Base-by-base conservation (phyloP, 305 asterid species). In the Salvia sclarea region DNA sequence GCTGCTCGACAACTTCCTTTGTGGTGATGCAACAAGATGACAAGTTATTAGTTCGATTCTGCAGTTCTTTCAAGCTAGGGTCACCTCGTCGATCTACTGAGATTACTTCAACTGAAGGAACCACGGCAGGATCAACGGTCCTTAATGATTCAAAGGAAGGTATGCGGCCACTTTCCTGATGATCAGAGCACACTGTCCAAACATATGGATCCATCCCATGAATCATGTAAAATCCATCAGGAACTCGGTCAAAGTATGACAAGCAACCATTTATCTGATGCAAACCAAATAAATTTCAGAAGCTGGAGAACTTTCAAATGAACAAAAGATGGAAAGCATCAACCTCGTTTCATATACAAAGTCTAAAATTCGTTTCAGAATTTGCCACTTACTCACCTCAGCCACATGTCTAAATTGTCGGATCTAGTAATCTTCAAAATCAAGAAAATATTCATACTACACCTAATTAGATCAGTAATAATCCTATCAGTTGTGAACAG, bases 121-220 rank as follows among this genome's bases (percentile, higher is more conserved):
- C 64, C 63, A 16, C 20, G 25, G 84, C 70, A 59, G 94, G 95
- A 85, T 92, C 95, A 69, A 87, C 83, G 8, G 81, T 78, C 82
- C 66, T 92, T 55, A 95, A 60, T 24, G 89, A 83, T 78, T 92
- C 96, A 82, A 95, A 84, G 38, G 98, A 82, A 60, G 99, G 97
- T 66, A 95, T 82, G 22, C 89, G 88, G 21, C 97, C 93, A 81
- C 84, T 86, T 80, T 95, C 99, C 77, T 84, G 92, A 73, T 81
- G 80, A 80, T 90, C 96, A 10, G 86, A 83, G 84, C 97, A 95
- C 77, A 95, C 61, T 45, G 82, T 77, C 99, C 99, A 95, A 44
- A 95, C 88, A 78, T 92, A 95, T 31, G 99, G 96, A 83, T 95
- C 95, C 95, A 95, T 84, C 84, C 99, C 98, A 68, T 84, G 88